These are phyloP conservation scores for Eudorina sp. DNA, from an alignment of 139 green algal species.

Conservation along the genomic window DNA sequence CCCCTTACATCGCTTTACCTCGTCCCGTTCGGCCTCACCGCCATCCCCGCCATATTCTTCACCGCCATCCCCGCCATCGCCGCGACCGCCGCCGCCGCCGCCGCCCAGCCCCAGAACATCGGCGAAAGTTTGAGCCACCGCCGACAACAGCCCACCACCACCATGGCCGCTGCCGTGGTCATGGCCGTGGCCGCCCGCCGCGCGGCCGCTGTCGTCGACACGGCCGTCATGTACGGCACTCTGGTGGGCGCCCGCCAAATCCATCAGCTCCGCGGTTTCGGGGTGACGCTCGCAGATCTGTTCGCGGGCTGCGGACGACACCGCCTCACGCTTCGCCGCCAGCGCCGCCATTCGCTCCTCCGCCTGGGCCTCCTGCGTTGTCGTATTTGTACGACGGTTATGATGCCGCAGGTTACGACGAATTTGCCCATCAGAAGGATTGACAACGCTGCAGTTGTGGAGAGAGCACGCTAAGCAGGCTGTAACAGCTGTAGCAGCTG, in stretches of 20 bases:
- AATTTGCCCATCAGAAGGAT: too few relatives aligned
- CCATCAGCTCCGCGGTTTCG: constrained; percentile 12
- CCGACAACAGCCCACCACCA: constrained; percentile 15
- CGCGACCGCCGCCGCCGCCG: neutral
- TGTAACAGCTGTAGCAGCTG: too few relatives aligned
- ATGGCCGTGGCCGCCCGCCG: neutral
- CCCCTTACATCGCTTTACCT: too few relatives aligned
- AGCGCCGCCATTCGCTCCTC: constrained; percentile 7
- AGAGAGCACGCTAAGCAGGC: too few relatives aligned
- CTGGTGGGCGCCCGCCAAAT: neutral
- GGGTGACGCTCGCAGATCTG: neutral
- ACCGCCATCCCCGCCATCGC: neutral
- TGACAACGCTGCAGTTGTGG: too few relatives aligned
- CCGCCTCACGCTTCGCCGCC: neutral
- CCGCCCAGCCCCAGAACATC: neutral
- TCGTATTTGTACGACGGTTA: too few relatives aligned
- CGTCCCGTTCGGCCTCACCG: too few relatives aligned
- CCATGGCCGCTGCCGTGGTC: neutral
- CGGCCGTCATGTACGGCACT: neutral
- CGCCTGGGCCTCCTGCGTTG: constrained; percentile 19
- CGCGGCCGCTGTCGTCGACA: neutral
- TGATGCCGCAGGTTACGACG: too few relatives aligned
- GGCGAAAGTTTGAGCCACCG: neutral
- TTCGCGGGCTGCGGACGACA: constrained; percentile 1
- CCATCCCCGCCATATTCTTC: neutral